These are phyloP conservation scores for Dioscorea alata DNA, from an alignment of 106 monocot genomes.

Conservation along the genomic window DNA sequence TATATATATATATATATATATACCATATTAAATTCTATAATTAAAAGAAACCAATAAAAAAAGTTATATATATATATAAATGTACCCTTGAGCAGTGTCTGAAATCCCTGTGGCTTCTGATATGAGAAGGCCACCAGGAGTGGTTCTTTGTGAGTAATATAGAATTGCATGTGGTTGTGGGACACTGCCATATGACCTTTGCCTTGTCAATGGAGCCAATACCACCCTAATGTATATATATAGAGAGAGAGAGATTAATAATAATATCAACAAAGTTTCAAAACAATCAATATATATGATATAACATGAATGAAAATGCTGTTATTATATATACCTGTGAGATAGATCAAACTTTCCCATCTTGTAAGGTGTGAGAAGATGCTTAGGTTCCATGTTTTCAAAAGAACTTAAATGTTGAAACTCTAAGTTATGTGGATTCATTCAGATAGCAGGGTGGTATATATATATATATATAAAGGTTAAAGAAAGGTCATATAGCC, in stretches of 20 bases:
- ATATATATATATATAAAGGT: neutral
- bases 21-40: neutral
- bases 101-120: conserved; percentile 49
- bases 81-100: conserved; percentile 40
- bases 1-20: no score
- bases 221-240: no score
- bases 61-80: neutral
- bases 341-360: neutral
- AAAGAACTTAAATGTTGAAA: neutral
- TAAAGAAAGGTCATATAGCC: neutral
- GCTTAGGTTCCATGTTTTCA: neutral
- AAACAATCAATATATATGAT: no score
- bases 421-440: neutral
- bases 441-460: neutral
- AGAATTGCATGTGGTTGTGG: neutral
- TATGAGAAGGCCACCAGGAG: conserved; percentile 50
- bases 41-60: neutral
- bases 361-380: neutral
- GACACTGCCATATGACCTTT: neutral
- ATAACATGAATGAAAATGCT: no score
- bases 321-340: neutral
- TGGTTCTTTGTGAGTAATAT: conserved; percentile 17
- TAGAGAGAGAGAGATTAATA: no score
- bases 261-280: neutral
- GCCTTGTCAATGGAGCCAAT: neutral